phyloP scores from a whole-genome alignment of 257 asterid genomes.

The Solanum microdontum region DNA sequence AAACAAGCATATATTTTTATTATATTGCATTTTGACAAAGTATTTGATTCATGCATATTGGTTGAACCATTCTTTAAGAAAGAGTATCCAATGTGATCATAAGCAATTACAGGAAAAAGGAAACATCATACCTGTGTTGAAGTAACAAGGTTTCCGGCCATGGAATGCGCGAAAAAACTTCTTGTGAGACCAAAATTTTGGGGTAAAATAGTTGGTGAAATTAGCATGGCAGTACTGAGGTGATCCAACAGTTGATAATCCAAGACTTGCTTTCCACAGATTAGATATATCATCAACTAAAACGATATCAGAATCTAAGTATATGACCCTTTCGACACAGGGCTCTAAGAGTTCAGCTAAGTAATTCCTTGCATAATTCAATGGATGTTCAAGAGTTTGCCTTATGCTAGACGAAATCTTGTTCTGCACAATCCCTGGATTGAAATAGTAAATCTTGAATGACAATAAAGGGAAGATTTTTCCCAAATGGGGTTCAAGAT shows the following conservation, averaged over 20 bases:
- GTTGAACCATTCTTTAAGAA: not conserved
- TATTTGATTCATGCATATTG: not conserved
- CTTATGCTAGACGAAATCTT: slow-evolving; percentile 42
- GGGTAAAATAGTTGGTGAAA: slow-evolving; percentile 58
- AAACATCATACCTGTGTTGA: slow-evolving; percentile 37
- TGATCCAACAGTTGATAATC: slow-evolving; percentile 37
- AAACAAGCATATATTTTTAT: not conserved
- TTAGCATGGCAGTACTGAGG: slow-evolving; percentile 69
- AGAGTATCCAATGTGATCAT: not conserved
- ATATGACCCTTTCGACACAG: slow-evolving; percentile 42
- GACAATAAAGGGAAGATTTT: slow-evolving; percentile 41
- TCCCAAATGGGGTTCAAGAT: slow-evolving; percentile 26
- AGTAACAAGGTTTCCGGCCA: slow-evolving; percentile 48
- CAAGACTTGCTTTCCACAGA: slow-evolving; percentile 39
- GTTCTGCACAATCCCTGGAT: slow-evolving; percentile 39
- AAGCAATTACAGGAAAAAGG: not conserved
- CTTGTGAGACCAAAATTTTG: slow-evolving; percentile 32
- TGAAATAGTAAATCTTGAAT: slow-evolving; percentile 39
- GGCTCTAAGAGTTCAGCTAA: slow-evolving; percentile 44
- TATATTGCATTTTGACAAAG: not conserved
- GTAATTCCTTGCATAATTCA: slow-evolving; percentile 59
- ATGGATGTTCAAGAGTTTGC: slow-evolving; percentile 57
- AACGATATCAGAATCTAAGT: slow-evolving; percentile 61
- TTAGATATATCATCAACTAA: slow-evolving; percentile 47
- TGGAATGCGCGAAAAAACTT: slow-evolving; percentile 26